Base-by-base conservation (phyloP, 768 basidiomycete species). In the Fomitopsis serialis region DNA sequence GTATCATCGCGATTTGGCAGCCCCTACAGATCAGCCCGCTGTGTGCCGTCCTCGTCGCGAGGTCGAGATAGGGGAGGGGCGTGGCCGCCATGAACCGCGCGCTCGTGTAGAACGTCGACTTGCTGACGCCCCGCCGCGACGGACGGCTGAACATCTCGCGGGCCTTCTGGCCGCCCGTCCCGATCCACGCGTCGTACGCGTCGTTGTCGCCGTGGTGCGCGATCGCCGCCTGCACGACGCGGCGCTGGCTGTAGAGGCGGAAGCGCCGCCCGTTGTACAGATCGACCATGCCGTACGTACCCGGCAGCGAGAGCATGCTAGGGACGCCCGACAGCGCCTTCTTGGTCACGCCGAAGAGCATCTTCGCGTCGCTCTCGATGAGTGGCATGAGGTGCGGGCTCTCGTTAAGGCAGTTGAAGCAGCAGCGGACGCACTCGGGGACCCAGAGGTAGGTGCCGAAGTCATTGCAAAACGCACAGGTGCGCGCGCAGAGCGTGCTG, bases 371-470 rank as follows among this genome's bases (percentile, higher is more conserved):
- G 48, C 35, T 17, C 23, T 24, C 35, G 35, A 25, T 50, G 21
- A 50, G 35, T 3, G 48, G 48, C 35, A 32, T 37, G 35, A 50
- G 35, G 19, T 24, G 48, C 11, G 48, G 37, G 17, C 35, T 24
- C 35, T 36, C 35, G 35, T 24, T n/a, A 34, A 50, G 34, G 27
- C 48, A 50, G 11, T 40, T 17, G 35, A 35, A 24, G 37, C 48
- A 50, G 48, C 48, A 50, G 35, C 48, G 48, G 11, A 50, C 48
- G 48, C 48, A 50, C 22, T 50, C 48, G 8, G 48, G 48, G 15
- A 50, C 21, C 15, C 40, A 50, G n/a, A 50, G 21, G 35, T 37
- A 42, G 27, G 29, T 22, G 37, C 48, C 48, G 22, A 35, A 23
- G 48, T 40, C 21, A 1, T 34, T 34, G 15, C 48, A 50, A 11